A percentile compares a stretch with the other conserved stretches of the same genome.
These are phyloP conservation scores for Penstemon newberryi DNA, from an alignment of 257 asterid species.

Conservation along the genomic window DNA sequence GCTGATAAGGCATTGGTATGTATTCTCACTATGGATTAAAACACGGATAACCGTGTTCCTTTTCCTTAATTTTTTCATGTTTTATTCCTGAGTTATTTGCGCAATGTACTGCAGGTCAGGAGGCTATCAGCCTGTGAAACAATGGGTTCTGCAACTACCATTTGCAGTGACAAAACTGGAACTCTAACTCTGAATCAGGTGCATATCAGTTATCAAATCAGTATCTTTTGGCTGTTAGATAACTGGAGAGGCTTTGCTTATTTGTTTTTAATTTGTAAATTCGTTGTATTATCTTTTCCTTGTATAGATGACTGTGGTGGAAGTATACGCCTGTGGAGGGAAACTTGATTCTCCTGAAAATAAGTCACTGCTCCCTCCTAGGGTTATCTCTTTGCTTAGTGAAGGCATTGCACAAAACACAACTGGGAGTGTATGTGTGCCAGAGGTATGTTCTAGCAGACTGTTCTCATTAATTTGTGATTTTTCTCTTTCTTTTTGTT, in stretches of 20 bases:
- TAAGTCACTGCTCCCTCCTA: slow-evolving; percentile 54
- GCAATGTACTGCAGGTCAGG: slow-evolving; percentile 61
- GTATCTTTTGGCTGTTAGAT: slow-evolving; percentile 20
- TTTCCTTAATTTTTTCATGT: slow-evolving; percentile 11
- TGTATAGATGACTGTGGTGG: slow-evolving; percentile 85
- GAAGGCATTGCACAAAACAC: slow-evolving; percentile 90
- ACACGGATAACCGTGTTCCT: slow-evolving; percentile 12
- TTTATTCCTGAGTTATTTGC: slow-evolving; percentile 9
- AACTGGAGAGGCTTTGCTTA: slow-evolving; percentile 8
- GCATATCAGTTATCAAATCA: slow-evolving; percentile 7
- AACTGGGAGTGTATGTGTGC: slow-evolving; percentile 79
- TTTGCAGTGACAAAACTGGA: slow-evolving; percentile 95
- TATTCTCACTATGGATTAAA: slow-evolving; percentile 16
- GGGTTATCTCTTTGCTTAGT: slow-evolving; percentile 50
- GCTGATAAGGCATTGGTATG: slow-evolving; percentile 95
- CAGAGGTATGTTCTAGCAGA: slow-evolving; percentile 58
- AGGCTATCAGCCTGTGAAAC: slow-evolving; percentile 96
- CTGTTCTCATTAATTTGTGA: slow-evolving; percentile 2
- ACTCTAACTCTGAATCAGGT: slow-evolving; percentile 91
- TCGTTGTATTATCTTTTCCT: slow-evolving; percentile 2
- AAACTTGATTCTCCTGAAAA: slow-evolving; percentile 59
- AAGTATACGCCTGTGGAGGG: slow-evolving; percentile 58
- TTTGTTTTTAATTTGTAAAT: slow-evolving; percentile 9
- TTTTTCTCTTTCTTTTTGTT: too few relatives aligned
- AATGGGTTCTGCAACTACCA: slow-evolving; percentile 98